Evolutionary conservation across 257 asterid genomes (phyloP).

Genomic region (Nicotiana undulata): DNA sequence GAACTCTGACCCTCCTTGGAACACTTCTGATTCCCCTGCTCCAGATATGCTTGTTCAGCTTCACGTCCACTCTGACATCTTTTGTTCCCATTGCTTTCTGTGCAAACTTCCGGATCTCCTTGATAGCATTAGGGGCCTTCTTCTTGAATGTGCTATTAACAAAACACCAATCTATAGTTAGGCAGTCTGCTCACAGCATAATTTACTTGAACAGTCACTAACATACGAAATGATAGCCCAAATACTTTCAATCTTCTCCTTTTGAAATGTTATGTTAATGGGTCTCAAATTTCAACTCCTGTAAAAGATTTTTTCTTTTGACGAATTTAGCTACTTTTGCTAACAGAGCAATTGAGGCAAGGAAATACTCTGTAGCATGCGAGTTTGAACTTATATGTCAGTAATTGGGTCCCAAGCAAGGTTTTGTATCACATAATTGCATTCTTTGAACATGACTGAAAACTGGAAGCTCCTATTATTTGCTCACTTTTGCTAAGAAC

Average conservation of each 20-base stretch:
- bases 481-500: too few relatives aligned
- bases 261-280: not conserved
- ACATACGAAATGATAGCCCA: not conserved
- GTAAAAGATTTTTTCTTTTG: too few relatives aligned
- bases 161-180: not conserved
- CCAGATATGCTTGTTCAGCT: slow-evolving; percentile 4
- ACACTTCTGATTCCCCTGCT: slow-evolving; percentile 7
- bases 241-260: not conserved
- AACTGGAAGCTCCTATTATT: too few relatives aligned
- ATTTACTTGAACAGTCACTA: not conserved
- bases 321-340: not conserved
- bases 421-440: not conserved
- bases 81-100: not conserved
- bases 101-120: slow-evolving; percentile 3
- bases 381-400: not conserved
- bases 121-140: slow-evolving; percentile 1
- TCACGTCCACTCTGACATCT: slow-evolving; percentile 3
- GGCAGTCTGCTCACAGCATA: not conserved
- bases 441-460: too few relatives aligned
- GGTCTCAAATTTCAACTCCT: not conserved
- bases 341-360: not conserved
- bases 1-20: slow-evolving; percentile 7
- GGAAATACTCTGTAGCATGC: not conserved
- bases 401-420: not conserved
- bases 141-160: slow-evolving; percentile 5